A percentile compares a stretch with the other conserved stretches of the same genome.
Evolutionary conservation across 768 basidiomycete species (phyloP).

Genomic region (Calocybe indica): DNA sequence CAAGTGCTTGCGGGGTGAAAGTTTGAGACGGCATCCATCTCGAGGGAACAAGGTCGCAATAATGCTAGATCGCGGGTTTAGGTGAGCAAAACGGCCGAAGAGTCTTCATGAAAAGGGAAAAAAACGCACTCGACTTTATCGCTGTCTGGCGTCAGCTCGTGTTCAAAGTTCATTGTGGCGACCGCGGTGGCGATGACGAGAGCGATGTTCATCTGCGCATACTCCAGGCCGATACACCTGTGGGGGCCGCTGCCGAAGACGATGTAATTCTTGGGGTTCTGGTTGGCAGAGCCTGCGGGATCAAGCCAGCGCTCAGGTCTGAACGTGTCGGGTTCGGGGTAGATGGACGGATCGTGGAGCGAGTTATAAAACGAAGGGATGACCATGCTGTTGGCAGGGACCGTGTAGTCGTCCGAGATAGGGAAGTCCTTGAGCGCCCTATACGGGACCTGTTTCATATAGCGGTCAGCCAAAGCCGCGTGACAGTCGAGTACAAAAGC

Average conservation of each 20-base stretch:
- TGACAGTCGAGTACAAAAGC: conserved; percentile 2
- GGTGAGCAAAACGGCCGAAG: not conserved
- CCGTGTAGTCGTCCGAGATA: conserved; percentile 86
- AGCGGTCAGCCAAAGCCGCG: conserved; percentile 4
- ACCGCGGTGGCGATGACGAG: conserved; percentile 81
- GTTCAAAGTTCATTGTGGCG: conserved; percentile 79
- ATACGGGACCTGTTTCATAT: conserved; percentile 75
- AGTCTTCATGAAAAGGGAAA: not conserved
- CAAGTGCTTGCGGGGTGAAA: conserved; percentile 49
- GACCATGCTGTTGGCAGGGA: conserved; percentile 87
- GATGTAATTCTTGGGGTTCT: conserved; percentile 91
- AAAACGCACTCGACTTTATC: conserved; percentile 73
- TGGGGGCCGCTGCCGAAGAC: conserved; percentile 95
- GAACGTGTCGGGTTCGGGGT: conserved; percentile 81
- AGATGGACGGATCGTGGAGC: conserved; percentile 83
- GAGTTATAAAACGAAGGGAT: conserved; percentile 94
- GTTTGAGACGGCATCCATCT: conserved; percentile 80
- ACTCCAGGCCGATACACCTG: conserved; percentile 88
- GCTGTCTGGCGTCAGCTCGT: conserved; percentile 73
- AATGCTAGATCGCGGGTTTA: conserved; percentile 43
- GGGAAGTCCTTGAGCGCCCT: conserved; percentile 85
- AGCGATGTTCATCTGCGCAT: conserved; percentile 87
- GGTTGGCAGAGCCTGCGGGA: conserved; percentile 66
- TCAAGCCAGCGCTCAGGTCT: conserved; percentile 93
- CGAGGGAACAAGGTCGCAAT: conserved; percentile 97